Percentiles rank a stretch among this genome's conserved stretches.
These are phyloP conservation scores for Pichia sp. DNA, from an alignment of 1,139 yeast genomes.

Conservation along the genomic window DNA sequence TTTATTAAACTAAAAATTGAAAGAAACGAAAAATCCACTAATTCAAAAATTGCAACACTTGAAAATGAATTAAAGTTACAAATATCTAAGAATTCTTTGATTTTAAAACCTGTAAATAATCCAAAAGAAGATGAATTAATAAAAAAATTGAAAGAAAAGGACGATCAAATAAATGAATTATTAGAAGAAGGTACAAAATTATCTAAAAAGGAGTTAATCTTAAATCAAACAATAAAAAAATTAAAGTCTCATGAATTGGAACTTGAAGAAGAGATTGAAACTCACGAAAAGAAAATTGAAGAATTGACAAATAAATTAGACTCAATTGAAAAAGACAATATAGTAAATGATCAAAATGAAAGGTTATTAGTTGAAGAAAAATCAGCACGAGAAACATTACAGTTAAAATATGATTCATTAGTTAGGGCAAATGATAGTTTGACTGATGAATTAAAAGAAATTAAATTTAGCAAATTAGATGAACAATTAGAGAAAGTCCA, in stretches of 20 bases:
- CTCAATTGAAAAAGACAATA: constrained; percentile 30
- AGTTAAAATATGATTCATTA: constrained; percentile 21
- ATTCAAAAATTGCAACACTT: neutral
- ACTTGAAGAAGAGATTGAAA: constrained; percentile 29
- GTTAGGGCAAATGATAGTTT: constrained; percentile 22
- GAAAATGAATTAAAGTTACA: neutral
- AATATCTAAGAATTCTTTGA: neutral
- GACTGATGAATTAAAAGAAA: constrained; percentile 27
- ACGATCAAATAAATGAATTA: constrained; percentile 50
- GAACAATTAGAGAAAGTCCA: constrained; percentile 36
- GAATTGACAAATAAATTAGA: constrained; percentile 31
- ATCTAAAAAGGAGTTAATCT: constrained; percentile 66
- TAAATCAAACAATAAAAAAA: constrained; percentile 61
- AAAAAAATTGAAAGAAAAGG: constrained; percentile 41
- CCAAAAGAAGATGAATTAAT: constrained; percentile 7
- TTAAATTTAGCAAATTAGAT: constrained; percentile 33
- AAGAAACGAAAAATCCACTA: constrained; percentile 6
- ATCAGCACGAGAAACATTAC: constrained; percentile 25
- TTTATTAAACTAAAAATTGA: neutral
- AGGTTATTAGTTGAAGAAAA: constrained; percentile 22
- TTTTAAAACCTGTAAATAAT: neutral
- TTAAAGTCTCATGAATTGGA: constrained; percentile 47
- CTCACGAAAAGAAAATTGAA: constrained; percentile 24
- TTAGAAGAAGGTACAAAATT: constrained; percentile 75
- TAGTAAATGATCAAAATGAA: constrained; percentile 24